Evolutionary conservation across 805 yeast genomes (phyloP), one percentile per base, ranked within the genome.

Genomic region (Metschnikowia aberdeeniae): DNA sequence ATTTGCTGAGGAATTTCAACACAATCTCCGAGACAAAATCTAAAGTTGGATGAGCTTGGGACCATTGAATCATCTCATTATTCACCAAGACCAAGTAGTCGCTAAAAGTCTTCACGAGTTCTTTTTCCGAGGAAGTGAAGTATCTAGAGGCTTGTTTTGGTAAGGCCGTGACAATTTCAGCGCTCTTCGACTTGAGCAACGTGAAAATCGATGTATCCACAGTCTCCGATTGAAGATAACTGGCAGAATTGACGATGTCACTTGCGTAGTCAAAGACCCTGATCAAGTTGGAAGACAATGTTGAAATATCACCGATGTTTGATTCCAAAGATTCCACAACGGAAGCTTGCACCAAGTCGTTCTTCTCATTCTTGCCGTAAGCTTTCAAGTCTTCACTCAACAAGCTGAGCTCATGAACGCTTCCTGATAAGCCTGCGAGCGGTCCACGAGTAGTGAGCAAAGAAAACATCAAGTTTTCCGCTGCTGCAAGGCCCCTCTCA

Each of bases 401-500:
- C 3, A 28, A n/a, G 24, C 52, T 50, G 27, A 63, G 28, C 5
- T 46, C 38, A 1, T 51, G 41, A 9, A 60, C 48, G 10, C 61
- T 54, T 2, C 24, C 44, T 2, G 66, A 52, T 36, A 72, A 58
- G n/a, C 63, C 61, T 2, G 56, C 49, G 28, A 84, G 51, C 1
- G 83, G 77, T 12, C 67, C 63, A 53, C 88, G 74, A 20, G 73
- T 67, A 2, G 77, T 72, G 13, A 85, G 68, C 50, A 89, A 62
- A 2, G 78, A 67, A 46, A 75, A 77, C 3, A 89, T 61, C 40
- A 88, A 60, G 60, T 88, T 83, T 56, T 92, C 97, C 2, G 81
- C 68, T 7, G 82, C 81, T 7, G 89, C 89, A 55, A 89, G 68
- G 32, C 89, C 95, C 52, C 82, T 83, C 49, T 81, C 85, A 27